Percentiles rank a stretch among this genome's conserved stretches.
These are phyloP conservation scores for Dipodascus geniculatus DNA, from an alignment of 805 yeast genomes.

Conservation along the genomic window DNA sequence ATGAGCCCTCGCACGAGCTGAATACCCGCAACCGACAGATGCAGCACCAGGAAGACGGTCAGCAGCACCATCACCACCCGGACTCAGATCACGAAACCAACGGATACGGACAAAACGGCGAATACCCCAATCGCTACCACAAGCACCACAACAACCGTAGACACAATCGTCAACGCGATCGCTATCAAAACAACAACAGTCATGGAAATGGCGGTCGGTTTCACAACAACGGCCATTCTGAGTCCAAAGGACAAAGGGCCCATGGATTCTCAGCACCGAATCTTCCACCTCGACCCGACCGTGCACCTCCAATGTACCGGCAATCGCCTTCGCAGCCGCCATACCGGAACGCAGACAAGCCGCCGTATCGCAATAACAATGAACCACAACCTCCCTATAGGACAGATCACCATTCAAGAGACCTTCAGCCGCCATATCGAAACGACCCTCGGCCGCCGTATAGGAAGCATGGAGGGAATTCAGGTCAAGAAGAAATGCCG, in stretches of 20 bases:
- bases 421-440: not conserved
- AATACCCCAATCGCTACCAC: not conserved
- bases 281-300: not conserved
- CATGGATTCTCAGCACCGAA: not conserved
- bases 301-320: not conserved
- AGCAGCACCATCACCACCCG: not conserved
- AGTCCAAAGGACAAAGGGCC: not conserved
- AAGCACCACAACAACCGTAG: not conserved
- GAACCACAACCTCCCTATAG: not conserved
- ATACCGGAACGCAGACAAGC: not conserved
- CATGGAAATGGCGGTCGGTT: not conserved
- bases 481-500: not conserved
- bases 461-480: not conserved
- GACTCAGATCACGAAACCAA: not conserved
- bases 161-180: not conserved
- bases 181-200: not conserved
- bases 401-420: not conserved
- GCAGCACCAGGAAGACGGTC: not conserved
- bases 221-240: not conserved
- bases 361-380: not conserved
- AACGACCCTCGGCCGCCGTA: not conserved
- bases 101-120: constrained; percentile 1
- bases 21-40: constrained; percentile 30
- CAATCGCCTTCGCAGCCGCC: not conserved
- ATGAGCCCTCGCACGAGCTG: constrained; percentile 83